Base-by-base conservation (phyloP, 805 yeast genomes). In the Wickerhamomyces ciferrii region DNA sequence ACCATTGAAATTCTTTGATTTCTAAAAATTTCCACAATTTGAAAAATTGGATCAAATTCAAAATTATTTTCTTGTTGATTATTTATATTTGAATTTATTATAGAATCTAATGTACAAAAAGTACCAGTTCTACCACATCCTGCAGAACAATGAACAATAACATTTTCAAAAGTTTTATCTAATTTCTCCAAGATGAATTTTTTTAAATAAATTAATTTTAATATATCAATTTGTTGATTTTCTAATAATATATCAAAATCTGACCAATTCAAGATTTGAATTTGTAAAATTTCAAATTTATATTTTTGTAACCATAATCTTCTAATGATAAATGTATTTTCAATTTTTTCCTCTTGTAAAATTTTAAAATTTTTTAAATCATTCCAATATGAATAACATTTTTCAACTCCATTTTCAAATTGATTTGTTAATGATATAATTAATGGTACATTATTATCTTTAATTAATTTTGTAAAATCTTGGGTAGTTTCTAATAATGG, bases 121-220 rank as follows among this genome's bases (percentile, higher is more conserved):
- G 96, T 87, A 2, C 99, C 99, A 0, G 98, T 89, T 48, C 99
- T 72, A 18, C 99, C 99, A 60, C 96, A 90, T 0, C 99, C 99
- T 1, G 98, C 98, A 7, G 96, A 88, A 60, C 99, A 92, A 65
- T 92, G 98, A 23, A 86, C 87, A 41, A 89, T 61, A 6, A 82
- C 74, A 1, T 68, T 61, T 8, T 54, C 48, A 8, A 50, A 39
- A 39, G 46, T 48, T n/a, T 34, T 47, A 3, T 43, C 43, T 21
- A 62, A 48, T n/a, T 51, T 48, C 32, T 63, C 52, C 40, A 74
- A 63, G 17, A 80, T 60, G 13, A 70, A 53, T 43, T 72, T 69
- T 48, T 78, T 75, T 54, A 81, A 56, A 43, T 68, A 66, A 27
- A 81, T 74, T 21, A 81, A 61, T 46, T 76, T 70, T 24, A 87